Evolutionary conservation across 177 flowering plant species (phyloP).

Genomic region (Vitis hybrid): DNA sequence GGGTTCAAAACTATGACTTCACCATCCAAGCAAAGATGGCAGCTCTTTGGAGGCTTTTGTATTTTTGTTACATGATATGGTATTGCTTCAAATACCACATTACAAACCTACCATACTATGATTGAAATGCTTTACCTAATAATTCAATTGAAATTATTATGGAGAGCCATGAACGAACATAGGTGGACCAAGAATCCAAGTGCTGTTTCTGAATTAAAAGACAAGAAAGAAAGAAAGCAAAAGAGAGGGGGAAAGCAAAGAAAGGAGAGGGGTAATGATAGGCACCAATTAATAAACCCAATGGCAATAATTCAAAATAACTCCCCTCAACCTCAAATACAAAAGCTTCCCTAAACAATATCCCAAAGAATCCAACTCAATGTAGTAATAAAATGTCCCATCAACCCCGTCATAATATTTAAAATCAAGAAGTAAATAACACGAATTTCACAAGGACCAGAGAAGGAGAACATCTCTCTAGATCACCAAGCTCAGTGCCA

Average conservation of each 20-base stretch:
- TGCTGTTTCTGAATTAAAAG: not conserved
- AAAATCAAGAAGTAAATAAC: not conserved
- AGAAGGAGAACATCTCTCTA: slow-evolving; percentile 10
- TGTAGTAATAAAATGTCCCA: slow-evolving; percentile 7
- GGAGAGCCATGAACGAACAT: too few species aligned
- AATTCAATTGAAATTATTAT: too few species aligned
- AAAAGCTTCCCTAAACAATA: slow-evolving; percentile 18
- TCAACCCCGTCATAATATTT: not conserved
- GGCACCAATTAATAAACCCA: not conserved
- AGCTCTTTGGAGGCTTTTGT: too few species aligned
- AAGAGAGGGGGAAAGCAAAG: not conserved
- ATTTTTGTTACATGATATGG: too few species aligned
- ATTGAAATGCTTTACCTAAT: too few species aligned
- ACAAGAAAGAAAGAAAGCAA: not conserved
- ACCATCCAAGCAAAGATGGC: too few species aligned
- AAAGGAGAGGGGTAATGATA: not conserved
- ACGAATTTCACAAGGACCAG: not conserved
- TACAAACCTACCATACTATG: too few species aligned
- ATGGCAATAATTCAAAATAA: not conserved
- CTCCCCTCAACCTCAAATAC: slow-evolving; percentile 4
- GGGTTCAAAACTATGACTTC: too few species aligned
- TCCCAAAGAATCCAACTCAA: slow-evolving; percentile 24
- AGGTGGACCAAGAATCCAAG: too few species aligned
- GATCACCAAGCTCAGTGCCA: slow-evolving; percentile 20
- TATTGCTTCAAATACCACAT: too few species aligned